These are phyloP conservation scores for Xeromyces bisporus DNA, from an alignment of 495 filamentous ascomycete genomes.

Conservation along the genomic window DNA sequence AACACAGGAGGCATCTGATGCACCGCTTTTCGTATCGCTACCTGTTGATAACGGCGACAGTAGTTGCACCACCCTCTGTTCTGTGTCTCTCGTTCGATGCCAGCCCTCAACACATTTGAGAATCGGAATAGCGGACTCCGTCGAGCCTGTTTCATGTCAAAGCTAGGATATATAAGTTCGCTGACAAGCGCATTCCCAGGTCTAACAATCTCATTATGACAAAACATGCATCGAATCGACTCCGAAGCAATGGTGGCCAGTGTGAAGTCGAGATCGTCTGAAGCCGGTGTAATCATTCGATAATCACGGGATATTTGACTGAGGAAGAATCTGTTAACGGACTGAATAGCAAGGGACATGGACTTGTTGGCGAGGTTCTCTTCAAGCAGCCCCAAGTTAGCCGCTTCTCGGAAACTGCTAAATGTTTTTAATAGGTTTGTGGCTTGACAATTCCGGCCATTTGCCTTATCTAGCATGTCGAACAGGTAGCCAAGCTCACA, in stretches of 20 bases:
- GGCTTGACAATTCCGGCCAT: constrained; percentile 87
- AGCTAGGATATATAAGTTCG: constrained; percentile 64
- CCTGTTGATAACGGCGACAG: constrained; percentile 71
- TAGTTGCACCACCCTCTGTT: constrained; percentile 79
- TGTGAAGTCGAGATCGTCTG: constrained; percentile 40
- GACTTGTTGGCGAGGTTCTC: constrained; percentile 55
- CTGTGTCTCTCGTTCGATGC: constrained; percentile 68
- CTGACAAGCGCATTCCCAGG: constrained; percentile 55
- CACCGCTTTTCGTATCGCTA: constrained; percentile 63
- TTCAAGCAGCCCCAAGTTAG: constrained; percentile 58
- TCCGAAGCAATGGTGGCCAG: constrained; percentile 37
- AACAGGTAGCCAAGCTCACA: constrained; percentile 94
- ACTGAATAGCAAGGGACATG: constrained; percentile 58
- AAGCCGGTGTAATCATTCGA: constrained; percentile 39
- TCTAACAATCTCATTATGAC: constrained; percentile 57
- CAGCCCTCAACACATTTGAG: constrained; percentile 67
- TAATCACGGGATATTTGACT: constrained; percentile 56
- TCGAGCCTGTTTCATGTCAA: constrained; percentile 29
- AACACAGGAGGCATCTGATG: constrained; percentile 65
- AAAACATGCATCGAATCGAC: constrained; percentile 65
- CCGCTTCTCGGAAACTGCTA: constrained; percentile 56
- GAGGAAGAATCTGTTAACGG: constrained; percentile 59
- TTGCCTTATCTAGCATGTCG: constrained; percentile 94
- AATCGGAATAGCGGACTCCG: constrained; percentile 46
- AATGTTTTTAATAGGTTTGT: constrained; percentile 88